Evolutionary conservation across 345 rosid genomes (phyloP).

Genomic region (Pistacia atlantica): DNA sequence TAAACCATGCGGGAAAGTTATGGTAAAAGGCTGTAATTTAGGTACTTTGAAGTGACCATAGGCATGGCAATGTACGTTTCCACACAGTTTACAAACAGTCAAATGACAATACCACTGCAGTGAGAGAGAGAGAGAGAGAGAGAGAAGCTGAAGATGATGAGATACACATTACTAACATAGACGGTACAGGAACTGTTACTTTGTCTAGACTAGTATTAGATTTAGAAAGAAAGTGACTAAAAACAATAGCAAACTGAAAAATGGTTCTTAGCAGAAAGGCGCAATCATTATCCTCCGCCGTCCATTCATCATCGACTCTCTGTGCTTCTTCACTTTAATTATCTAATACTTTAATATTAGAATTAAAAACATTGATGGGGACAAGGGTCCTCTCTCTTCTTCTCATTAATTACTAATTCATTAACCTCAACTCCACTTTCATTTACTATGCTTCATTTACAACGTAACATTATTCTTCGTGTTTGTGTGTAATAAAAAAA

Average conservation of each 20-base stretch:
- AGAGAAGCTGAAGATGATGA: not conserved
- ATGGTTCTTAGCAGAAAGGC: conserved; percentile 4
- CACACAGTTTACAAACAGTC: not conserved
- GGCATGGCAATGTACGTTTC: too few species aligned
- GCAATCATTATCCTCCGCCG: conserved; percentile 40
- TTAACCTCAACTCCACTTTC: not conserved
- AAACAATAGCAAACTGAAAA: not conserved
- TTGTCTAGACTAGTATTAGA: not conserved
- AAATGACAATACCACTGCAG: not conserved
- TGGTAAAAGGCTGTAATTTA: too few species aligned
- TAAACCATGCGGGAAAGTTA: too few species aligned
- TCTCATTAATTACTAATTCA: not conserved
- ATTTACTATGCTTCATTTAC: too few species aligned
- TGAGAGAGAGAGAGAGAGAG: not conserved
- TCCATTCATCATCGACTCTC: not conserved
- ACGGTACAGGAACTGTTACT: not conserved
- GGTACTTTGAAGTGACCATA: too few species aligned
- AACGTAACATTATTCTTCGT: too few species aligned
- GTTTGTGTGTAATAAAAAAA: too few species aligned
- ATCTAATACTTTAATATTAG: not conserved
- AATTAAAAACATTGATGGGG: too few species aligned
- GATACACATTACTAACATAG: not conserved
- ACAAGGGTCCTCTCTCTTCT: not conserved
- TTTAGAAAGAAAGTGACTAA: not conserved
- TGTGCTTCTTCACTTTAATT: not conserved